Evolutionary conservation across 2,329 filamentous ascomycete genomes (phyloP), one percentile per base, ranked within the genome.

Genomic region (Colletotrichum echinochloae): DNA sequence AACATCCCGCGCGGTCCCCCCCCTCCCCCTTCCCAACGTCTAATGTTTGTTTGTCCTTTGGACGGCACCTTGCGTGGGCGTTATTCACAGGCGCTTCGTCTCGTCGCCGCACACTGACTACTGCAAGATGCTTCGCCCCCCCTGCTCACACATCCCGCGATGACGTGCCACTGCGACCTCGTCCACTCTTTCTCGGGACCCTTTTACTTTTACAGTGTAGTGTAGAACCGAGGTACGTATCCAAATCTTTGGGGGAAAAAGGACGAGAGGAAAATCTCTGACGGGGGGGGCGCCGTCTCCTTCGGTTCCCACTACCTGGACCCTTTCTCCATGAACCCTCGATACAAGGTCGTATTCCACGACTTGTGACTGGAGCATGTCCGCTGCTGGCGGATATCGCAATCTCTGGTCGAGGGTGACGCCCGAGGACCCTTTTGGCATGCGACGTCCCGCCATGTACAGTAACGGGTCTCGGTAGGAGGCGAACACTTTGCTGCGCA

Each of bases 151-250:
- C 57, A 44, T 62, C 51, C 51, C 48, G 51, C 67, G 33, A 70
- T 70, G 67, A 66, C 67, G 67, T 66, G 67, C 63, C 56, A n/a
- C 48, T 20, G 37, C 30, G 49, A 48, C 54, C 41, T 30, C 35
- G 35, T 18, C 35, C 51, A 37, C 39, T 41, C 39, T 41, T 41
- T 6, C 39, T 41, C 39, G 37, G 14, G 37, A 39, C 37, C 37
- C 37, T 7, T n/a, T n/a, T n/a, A n/a, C n/a, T n/a, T n/a, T n/a
- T n/a, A n/a, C n/a, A n/a, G n/a, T n/a, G n/a, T n/a, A n/a, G n/a
- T n/a, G n/a, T n/a, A n/a, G n/a, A n/a, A n/a, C n/a, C n/a, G n/a
- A 37, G 11, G 35, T 37, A 37, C 16, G 1, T 33, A 5, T 8
- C 30, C 30, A 33, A 1, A 20, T 33, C 12, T 26, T 16, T 49